Base-by-base conservation (phyloP, 352 stramenopile genomes). In the Phytopythium ostracodes region DNA sequence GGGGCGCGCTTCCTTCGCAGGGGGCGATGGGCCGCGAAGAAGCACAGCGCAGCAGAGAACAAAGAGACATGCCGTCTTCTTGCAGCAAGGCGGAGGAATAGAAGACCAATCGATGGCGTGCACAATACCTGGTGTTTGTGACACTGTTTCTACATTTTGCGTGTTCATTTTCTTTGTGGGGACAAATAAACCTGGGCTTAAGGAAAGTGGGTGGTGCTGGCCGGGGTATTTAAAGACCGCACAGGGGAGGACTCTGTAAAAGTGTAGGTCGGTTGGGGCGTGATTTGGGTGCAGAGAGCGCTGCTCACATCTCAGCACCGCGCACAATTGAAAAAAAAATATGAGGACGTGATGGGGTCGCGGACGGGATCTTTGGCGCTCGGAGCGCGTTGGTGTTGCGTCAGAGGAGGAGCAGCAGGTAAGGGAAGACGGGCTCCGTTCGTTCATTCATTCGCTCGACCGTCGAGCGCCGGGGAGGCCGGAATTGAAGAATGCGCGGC, bases 351-450 rank as follows among this genome's bases (percentile, higher is more conserved):
- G 24, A 33, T 54, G 47, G 18, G 24, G 18, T 53, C 47, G 29
- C n/a, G 22, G n/a, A 22, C 15, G 46, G 24, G 49, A 55, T 55
- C 49, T 55, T 52, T 55, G 49, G 24, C 46, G 29, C 27, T 18
- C 46, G n/a, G 2, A 52, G 46, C n/a, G 46, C n/a, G n/a, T 52
- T 10, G 46, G n/a, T 22, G 15, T 15, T 38, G 33, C 33, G 33
- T 14, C 33, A 38, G 29, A 33, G 29, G 29, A 33, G 29, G 29
- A 33, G 29, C 4, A 33, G 29, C 29, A 33, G 4, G 29, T n/a
- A n/a, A 33, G 29, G 29, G 29, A 7, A 33, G 29, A 33, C n/a
- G n/a, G n/a, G n/a, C n/a, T n/a, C n/a, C n/a, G n/a, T n/a, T 3
- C 29, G 7, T 33, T 33, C 7, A 7, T 33, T 33, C 29, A 33